These are phyloP conservation scores for Ilyonectria robusta DNA, from an alignment of 2,329 filamentous ascomycete species.

Conservation along the genomic window DNA sequence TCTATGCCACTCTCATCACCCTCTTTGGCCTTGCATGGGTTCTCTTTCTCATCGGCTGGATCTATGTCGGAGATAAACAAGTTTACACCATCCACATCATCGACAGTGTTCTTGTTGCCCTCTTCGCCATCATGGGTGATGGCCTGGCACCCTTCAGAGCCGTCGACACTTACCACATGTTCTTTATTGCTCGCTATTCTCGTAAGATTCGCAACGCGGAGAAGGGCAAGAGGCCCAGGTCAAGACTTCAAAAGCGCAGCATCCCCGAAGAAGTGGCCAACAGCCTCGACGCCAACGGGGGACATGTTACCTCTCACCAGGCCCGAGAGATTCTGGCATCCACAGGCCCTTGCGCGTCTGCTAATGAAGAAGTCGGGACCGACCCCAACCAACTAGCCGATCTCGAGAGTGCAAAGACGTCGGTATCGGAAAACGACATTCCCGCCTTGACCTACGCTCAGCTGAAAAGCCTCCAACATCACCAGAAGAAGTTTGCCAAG, in stretches of 20 bases:
- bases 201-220: conserved; percentile 59
- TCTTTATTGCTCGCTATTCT: conserved; percentile 80
- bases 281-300: conserved; percentile 32
- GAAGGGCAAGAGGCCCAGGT: conserved; percentile 60
- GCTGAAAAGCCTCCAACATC: conserved; percentile 79
- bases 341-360: conserved; percentile 29
- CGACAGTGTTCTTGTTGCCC: conserved; percentile 78
- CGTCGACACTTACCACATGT: conserved; percentile 91
- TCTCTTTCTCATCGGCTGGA: conserved; percentile 91
- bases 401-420: conserved; percentile 56
- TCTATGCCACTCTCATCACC: conserved; percentile 87
- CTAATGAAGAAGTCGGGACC: conserved; percentile 53
- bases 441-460: conserved; percentile 77
- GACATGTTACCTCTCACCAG: conserved; percentile 39
- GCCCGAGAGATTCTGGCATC: conserved; percentile 37
- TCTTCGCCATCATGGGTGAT: conserved; percentile 80
- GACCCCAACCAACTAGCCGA: conserved; percentile 53
- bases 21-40: conserved; percentile 91
- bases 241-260: conserved; percentile 39
- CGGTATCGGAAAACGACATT: conserved; percentile 61
- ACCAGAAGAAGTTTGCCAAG: conserved; percentile 84
- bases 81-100: conserved; percentile 79
- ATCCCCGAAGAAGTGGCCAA: conserved; percentile 33
- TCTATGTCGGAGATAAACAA: conserved; percentile 82
- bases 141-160: conserved; percentile 81